Evolutionary conservation across 768 basidiomycete genomes (phyloP), one percentile per base, ranked within the genome.

Genomic region (Lentinula sp.): DNA sequence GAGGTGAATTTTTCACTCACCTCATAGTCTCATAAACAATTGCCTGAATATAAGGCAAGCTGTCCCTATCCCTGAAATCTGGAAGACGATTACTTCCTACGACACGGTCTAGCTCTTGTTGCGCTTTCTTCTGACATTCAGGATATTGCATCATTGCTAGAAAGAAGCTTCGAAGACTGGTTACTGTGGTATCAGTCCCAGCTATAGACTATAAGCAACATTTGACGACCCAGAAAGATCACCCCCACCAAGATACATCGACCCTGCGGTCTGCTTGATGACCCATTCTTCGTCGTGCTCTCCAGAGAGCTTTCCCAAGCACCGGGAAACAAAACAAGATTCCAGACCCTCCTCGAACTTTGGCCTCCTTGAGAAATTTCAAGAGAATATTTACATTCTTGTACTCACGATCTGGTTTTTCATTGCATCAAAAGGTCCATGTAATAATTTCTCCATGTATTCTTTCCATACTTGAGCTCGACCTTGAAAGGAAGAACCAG

Each of bases 401-500:
- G 8, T 11, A 21, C 50, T 51, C 31, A 78, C 78, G 58, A 78
- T 62, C 10, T 64, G 46, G 10, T 56, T 45, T 56, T 74, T 74
- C 1, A 72, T 70, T n/a, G 68, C 66, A 4, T 59, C 61, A 52
- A 73, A 80, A 0, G 78, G 78, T 13, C 67, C 61, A 7, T 78
- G 71, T 57, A 66, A 66, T 74, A 71, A 75, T 49, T 67, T 65
- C 15, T 69, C 61, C n/a, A 73, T 65, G 13, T 70, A 64, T 52
- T 64, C 67, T 31, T 68, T 69, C 75, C 78, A 80, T 63, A 74
- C 70, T 42, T 67, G 69, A 0, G 80, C 81, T 60, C 68, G 71
- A 53, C 63, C 60, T 66, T 80, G 75, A 71, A 73, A 76, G 0
- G 67, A 64, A 3, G 75, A 70, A 8, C 72, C 71, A 11, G 75